Conservation (phyloP, 345 rosid genomes). For the Camelina neglecta region DNA sequence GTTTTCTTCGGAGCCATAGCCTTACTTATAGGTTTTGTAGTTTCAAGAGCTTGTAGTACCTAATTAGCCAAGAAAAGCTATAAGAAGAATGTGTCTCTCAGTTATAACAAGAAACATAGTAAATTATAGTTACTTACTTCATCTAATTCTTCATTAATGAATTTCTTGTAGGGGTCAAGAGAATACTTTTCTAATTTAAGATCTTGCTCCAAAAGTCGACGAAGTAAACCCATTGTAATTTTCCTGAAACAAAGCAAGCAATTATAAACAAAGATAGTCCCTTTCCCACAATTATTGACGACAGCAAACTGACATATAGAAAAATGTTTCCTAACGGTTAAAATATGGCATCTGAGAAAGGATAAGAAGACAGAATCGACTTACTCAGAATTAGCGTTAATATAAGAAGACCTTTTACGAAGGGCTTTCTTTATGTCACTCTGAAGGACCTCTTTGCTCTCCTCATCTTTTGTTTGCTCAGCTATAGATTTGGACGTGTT, state of each 20-base stretch:
- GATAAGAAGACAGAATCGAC: slow-evolving; percentile 47
- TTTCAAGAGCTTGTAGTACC: slow-evolving; percentile 45
- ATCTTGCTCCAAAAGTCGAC: slow-evolving; percentile 86
- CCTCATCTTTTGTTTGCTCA: slow-evolving; percentile 44
- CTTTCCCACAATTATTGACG: background rate
- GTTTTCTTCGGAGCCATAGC: slow-evolving; percentile 49
- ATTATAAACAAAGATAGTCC: background rate
- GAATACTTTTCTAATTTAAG: slow-evolving; percentile 64
- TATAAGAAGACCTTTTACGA: slow-evolving; percentile 62
- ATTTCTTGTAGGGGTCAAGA: slow-evolving; percentile 75
- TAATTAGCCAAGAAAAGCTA: slow-evolving; percentile 3
- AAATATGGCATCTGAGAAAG: background rate
- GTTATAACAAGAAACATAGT: slow-evolving; percentile 5
- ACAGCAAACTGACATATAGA: background rate
- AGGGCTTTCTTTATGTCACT: slow-evolving; percentile 67
- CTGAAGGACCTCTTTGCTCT: slow-evolving; percentile 56
- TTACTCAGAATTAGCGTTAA: slow-evolving; percentile 80
- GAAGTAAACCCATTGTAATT: slow-evolving; percentile 79
- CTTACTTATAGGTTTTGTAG: slow-evolving; percentile 46
- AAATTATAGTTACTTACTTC: slow-evolving; percentile 47
- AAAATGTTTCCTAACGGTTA: background rate
- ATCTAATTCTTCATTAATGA: slow-evolving; percentile 66
- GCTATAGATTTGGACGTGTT: slow-evolving; percentile 47
- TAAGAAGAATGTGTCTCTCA: background rate
- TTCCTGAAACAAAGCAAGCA: slow-evolving; percentile 47